phyloP scores from a whole-genome alignment of 805 yeast species.

The Nakazawaea anatomiae region DNA sequence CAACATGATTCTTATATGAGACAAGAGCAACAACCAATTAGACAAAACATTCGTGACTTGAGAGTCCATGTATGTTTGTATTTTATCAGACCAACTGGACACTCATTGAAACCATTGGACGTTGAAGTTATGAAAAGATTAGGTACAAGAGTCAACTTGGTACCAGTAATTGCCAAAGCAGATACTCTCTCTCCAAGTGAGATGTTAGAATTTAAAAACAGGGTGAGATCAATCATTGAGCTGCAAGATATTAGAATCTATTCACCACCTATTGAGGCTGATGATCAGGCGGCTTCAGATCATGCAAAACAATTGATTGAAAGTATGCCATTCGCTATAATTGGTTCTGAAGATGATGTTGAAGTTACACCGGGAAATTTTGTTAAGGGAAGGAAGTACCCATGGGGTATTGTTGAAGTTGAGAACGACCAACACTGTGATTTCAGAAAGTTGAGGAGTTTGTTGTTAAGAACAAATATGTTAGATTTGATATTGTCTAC shows the following conservation, averaged over 20 bases:
- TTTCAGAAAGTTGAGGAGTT: constrained; percentile 72
- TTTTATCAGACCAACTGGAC: constrained; percentile 89
- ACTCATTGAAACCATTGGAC: constrained; percentile 80
- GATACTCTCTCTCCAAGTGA: constrained; percentile 76
- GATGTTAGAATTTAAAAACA: constrained; percentile 59
- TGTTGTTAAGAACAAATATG: constrained; percentile 77
- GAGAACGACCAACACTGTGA: constrained; percentile 85
- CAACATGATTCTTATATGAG: constrained; percentile 86
- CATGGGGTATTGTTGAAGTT: constrained; percentile 88
- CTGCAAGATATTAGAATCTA: constrained; percentile 79
- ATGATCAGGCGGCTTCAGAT: constrained; percentile 70
- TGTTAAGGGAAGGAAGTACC: constrained; percentile 78
- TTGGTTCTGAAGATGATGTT: constrained; percentile 70
- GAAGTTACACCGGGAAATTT: constrained; percentile 57
- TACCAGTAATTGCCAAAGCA: constrained; percentile 87
- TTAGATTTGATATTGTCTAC: constrained; percentile 77
- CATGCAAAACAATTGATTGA: constrained; percentile 77
- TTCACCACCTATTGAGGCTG: constrained; percentile 76
- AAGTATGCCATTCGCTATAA: constrained; percentile 81
- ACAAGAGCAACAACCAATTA: constrained; percentile 87
- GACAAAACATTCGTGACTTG: constrained; percentile 63
- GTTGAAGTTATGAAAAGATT: constrained; percentile 83
- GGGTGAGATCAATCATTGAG: constrained; percentile 78
- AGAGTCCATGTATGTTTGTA: constrained; percentile 89
- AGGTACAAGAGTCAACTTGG: constrained; percentile 74